Percentiles rank a stretch among this genome's conserved stretches.
phyloP scores from a whole-genome alignment of 106 monocot genomes.

The Acorus gramineus region DNA sequence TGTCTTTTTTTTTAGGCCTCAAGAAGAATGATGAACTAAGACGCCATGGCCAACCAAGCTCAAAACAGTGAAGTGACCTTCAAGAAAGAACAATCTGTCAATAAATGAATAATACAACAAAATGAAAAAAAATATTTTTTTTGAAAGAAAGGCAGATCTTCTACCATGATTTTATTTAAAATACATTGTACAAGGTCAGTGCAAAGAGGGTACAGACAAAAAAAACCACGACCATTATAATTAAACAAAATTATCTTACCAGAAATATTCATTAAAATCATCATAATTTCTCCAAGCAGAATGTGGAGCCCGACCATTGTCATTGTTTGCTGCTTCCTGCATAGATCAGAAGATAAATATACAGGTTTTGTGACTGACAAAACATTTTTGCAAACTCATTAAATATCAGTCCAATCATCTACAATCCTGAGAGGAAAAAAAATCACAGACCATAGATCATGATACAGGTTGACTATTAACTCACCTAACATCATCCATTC shows the following conservation, averaged over 20 bases:
- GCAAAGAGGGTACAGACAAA: neutral
- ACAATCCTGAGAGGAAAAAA: too few relatives aligned
- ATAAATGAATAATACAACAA: neutral
- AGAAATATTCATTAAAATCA: constrained; percentile 95
- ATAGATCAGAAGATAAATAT: constrained; percentile 3
- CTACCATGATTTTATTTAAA: too few relatives aligned
- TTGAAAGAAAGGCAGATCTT: neutral
- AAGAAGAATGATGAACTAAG: constrained; percentile 59
- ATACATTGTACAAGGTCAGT: neutral
- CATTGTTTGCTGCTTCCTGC: constrained; percentile 69
- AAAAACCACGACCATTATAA: neutral
- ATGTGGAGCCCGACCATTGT: constrained; percentile 82
- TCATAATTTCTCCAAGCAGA: constrained; percentile 99
- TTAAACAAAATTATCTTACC: constrained; percentile 18
- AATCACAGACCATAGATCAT: too few relatives aligned
- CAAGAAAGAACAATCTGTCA: neutral
- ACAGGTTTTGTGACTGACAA: neutral
- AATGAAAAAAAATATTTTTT: neutral
- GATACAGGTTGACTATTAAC: too few relatives aligned
- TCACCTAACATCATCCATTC: too few relatives aligned
- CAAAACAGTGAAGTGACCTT: constrained; percentile 79
- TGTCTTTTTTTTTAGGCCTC: constrained; percentile 36
- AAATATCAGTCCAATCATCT: too few relatives aligned
- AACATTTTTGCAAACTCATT: too few relatives aligned
- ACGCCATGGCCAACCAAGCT: constrained; percentile 84